Evolutionary conservation across 768 basidiomycete species (phyloP).

Genomic region (Cantharellus anzutake): DNA sequence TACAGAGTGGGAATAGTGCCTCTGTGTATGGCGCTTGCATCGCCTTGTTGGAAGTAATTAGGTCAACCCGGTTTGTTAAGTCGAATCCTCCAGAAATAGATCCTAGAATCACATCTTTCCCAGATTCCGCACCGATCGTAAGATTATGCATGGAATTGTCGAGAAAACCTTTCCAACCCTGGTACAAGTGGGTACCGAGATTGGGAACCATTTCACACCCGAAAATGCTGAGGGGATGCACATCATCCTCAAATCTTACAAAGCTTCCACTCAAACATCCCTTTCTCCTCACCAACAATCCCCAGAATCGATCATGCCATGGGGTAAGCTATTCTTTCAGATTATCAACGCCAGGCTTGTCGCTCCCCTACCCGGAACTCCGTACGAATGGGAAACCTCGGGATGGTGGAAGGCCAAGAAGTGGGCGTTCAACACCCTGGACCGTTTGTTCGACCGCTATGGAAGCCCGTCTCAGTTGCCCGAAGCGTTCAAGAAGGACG

Average conservation of each 20-base stretch:
- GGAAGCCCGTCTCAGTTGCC: slow-evolving; percentile 82
- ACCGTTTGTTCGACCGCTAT: slow-evolving; percentile 65
- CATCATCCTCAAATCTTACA: slow-evolving; percentile 75
- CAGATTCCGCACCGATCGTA: slow-evolving; percentile 51
- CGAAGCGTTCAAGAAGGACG: slow-evolving; percentile 45
- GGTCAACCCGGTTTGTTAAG: slow-evolving; percentile 45
- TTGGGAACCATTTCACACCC: slow-evolving; percentile 35
- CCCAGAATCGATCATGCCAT: slow-evolving; percentile 59
- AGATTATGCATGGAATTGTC: slow-evolving; percentile 39
- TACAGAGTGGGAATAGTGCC: slow-evolving; percentile 41
- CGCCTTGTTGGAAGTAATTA: slow-evolving; percentile 55
- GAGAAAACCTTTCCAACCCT: slow-evolving; percentile 53
- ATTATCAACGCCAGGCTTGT: slow-evolving; percentile 52
- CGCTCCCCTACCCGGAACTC: slow-evolving; percentile 42
- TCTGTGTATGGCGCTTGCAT: slow-evolving; percentile 71
- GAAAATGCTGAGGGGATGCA: slow-evolving; percentile 75
- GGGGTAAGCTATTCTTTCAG: slow-evolving; percentile 69
- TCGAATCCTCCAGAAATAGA: not conserved
- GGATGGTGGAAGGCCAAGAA: slow-evolving; percentile 92
- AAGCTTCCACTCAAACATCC: slow-evolving; percentile 56
- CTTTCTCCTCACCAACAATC: slow-evolving; percentile 58
- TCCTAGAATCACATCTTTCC: not conserved
- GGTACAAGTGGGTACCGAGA: slow-evolving; percentile 49
- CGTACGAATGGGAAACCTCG: slow-evolving; percentile 53
- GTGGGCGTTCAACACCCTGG: slow-evolving; percentile 74